phyloP scores from a whole-genome alignment of 2,329 filamentous ascomycete genomes.

The Penicillium concentricum region DNA sequence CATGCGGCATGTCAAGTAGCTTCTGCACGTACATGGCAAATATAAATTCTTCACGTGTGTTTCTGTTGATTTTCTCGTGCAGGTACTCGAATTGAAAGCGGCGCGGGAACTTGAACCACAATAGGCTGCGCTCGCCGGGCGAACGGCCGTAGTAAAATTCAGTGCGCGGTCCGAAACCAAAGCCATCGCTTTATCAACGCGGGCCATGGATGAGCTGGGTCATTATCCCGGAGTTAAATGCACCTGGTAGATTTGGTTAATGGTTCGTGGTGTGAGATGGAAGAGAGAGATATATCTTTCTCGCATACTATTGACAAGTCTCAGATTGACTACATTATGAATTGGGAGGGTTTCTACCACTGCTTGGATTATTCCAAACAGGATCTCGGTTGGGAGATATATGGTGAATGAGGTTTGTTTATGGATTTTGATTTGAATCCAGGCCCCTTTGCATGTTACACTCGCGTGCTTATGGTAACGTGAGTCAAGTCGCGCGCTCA shows the following conservation, averaged over 20 bases:
- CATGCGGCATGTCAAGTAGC: too few species aligned
- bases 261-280: background rate
- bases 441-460: too few species aligned
- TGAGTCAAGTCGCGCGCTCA: too few species aligned
- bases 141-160: background rate
- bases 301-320: background rate
- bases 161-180: background rate
- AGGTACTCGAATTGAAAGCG: background rate
- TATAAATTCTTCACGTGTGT: background rate
- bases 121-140: background rate
- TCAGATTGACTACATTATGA: background rate
- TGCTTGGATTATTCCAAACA: background rate
- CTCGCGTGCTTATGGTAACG: too few species aligned
- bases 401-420: background rate
- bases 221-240: background rate
- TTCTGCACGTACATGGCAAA: background rate
- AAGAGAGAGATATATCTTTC: too few species aligned
- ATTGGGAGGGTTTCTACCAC: background rate
- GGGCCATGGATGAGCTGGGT: background rate
- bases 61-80: background rate
- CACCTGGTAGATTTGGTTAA: background rate
- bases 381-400: background rate
- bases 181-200: background rate
- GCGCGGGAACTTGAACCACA: background rate
- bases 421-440: too few species aligned